Conservation (phyloP, 495 filamentous ascomycete genomes). For the Arthonia radiata region DNA sequence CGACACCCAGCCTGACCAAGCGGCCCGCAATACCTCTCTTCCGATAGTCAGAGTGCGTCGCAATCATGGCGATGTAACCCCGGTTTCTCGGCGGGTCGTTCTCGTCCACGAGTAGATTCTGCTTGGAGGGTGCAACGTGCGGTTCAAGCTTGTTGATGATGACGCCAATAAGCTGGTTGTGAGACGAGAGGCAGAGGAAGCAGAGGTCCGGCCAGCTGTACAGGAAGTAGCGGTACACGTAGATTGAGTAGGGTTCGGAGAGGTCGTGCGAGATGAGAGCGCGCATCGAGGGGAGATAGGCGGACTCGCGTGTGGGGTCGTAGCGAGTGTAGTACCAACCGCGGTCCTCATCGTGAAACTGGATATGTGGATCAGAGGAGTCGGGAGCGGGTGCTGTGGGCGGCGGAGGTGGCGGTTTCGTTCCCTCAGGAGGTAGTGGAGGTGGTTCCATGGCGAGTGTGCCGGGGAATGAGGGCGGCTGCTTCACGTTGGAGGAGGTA, state of each 20-base stretch:
- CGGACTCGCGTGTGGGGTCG: conserved; percentile 45
- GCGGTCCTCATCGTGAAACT: no score
- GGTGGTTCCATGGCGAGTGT: no score
- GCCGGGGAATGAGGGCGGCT: no score
- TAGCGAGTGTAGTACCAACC: conserved; percentile 86
- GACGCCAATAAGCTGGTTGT: conserved; percentile 45
- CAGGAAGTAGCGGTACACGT: conserved; percentile 95
- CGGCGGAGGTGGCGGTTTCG: no score
- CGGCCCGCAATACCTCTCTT: conserved; percentile 78
- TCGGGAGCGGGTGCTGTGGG: no score
- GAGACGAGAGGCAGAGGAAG: conserved; percentile 28
- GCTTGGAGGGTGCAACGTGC: conserved; percentile 54
- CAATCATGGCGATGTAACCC: conserved; percentile 98
- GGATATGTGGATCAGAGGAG: no score
- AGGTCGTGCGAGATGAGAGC: conserved; percentile 89
- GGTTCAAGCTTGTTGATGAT: conserved; percentile 91
- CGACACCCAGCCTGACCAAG: conserved; percentile 72
- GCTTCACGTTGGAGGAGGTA: no score
- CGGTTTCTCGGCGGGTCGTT: no score
- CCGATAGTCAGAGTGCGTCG: conserved; percentile 51
- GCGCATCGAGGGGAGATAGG: conserved; percentile 69
- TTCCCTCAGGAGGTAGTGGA: no score
- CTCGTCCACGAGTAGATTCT: no score
- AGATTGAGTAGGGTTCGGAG: conserved; percentile 97
- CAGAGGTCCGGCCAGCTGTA: conserved; percentile 96